These are phyloP conservation scores for Cinnamomum micranthum DNA, from an alignment of 164 flowering plant species.

Conservation along the genomic window DNA sequence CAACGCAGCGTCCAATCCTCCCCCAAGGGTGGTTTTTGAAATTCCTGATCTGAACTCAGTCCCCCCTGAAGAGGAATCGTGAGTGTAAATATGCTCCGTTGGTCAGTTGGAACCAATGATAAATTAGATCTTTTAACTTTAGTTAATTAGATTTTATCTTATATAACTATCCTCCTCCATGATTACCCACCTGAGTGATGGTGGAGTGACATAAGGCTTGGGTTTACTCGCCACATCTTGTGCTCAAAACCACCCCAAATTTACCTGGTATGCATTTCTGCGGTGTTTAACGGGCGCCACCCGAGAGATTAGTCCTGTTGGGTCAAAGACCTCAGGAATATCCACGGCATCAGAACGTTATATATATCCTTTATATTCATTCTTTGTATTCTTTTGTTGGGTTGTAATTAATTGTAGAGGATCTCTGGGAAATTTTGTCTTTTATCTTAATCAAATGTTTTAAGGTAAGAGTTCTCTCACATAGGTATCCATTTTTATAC, in stretches of 20 bases:
- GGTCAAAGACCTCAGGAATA: too few relatives aligned
- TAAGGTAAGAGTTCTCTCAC: background rate
- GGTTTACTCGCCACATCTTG: too few relatives aligned
- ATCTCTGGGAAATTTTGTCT: background rate
- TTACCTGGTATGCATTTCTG: too few relatives aligned
- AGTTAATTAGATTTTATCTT: background rate
- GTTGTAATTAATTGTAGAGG: slow-evolving; percentile 1
- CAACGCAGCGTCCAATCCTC: background rate
- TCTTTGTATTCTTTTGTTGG: background rate
- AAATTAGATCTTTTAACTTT: slow-evolving; percentile 14
- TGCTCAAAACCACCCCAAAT: too few relatives aligned
- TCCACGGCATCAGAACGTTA: too few relatives aligned
- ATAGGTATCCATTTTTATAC: too few relatives aligned
- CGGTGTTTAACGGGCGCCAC: too few relatives aligned
- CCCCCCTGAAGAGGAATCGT: slow-evolving; percentile 22
- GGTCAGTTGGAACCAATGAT: background rate
- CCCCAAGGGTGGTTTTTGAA: slow-evolving; percentile 8
- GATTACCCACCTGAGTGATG: too few relatives aligned
- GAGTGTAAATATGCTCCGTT: background rate
- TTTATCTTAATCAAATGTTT: background rate
- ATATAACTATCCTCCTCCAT: too few relatives aligned
- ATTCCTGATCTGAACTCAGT: slow-evolving; percentile 63
- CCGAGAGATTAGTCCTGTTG: too few relatives aligned
- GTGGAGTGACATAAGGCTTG: too few relatives aligned
- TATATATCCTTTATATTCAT: slow-evolving; percentile 18